These are phyloP conservation scores for Psilocybe cubensis DNA, from an alignment of 768 basidiomycete genomes.

Conservation along the genomic window DNA sequence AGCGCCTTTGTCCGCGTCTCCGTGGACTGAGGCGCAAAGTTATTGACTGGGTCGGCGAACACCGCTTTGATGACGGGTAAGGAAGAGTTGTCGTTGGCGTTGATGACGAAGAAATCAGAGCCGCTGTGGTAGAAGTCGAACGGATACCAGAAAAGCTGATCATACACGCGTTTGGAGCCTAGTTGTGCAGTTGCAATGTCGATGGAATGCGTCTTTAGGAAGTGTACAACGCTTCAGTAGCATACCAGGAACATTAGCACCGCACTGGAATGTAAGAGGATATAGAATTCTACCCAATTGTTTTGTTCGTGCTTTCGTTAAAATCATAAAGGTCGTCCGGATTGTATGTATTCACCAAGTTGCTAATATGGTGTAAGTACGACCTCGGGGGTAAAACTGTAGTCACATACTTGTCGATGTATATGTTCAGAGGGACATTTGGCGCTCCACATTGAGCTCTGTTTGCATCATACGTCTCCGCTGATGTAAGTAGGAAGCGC, in stretches of 20 bases:
- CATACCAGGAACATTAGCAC: not conserved
- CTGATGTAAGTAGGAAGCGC: not conserved
- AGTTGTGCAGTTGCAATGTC: slow-evolving; percentile 1
- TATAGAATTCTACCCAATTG: not conserved
- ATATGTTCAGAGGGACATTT: not conserved
- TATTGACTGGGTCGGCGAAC: not conserved
- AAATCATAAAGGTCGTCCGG: not conserved
- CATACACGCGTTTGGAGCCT: not conserved
- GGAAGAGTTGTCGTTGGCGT: not conserved
- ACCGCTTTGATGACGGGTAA: not conserved
- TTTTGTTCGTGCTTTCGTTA: not conserved
- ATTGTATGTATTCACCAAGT: not conserved
- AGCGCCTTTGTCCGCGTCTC: not conserved
- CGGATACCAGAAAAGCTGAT: slow-evolving; percentile 1
- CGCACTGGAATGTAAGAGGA: not conserved
- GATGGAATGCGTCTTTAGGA: not conserved
- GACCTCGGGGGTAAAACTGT: not conserved
- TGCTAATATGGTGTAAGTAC: not conserved
- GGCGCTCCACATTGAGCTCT: not conserved
- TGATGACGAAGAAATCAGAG: not conserved
- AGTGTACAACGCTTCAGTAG: not conserved
- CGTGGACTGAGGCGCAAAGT: not conserved
- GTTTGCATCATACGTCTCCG: not conserved
- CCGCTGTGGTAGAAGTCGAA: slow-evolving; percentile 1
- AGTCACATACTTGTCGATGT: not conserved